Evolutionary conservation across 345 rosid genomes (phyloP), one percentile per base, ranked within the genome.

Genomic region (Acer negundo): DNA sequence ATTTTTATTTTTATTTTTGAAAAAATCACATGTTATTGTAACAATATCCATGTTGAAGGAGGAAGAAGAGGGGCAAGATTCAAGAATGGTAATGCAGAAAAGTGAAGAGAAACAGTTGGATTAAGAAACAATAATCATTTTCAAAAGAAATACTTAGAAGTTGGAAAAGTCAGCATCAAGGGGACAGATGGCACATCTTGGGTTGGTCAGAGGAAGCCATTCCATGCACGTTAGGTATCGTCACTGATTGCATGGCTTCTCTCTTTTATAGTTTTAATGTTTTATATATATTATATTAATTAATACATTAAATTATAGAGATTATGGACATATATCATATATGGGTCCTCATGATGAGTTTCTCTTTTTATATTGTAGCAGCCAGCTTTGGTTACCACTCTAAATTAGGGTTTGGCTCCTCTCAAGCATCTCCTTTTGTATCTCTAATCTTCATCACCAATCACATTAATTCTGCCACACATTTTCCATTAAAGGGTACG

Each of bases 161-260:
- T 28, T 47, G 55, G 1, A 62, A 49, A 58, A 10, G 86, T 83
- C 72, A 67, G 73, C 82, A 59, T 78, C 73, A 40, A 38, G 3
- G 28, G 58, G 69, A 80, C 87, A 82, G 84, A 61, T 82, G 90
- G 81, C 82, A 73, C 55, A 78, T 67, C 79, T 13, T 31, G 47
- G 77, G 6, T 59, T 80, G 89, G 81, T 82, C 63, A 53, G 46
- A 76, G 77, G 78, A 77, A 66, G 67, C 24, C 81, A 73, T 73
- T 55, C 84, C 91, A 83, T 85, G 88, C 92, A 86, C 87, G 92
- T 88, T 82, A 53, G n/a, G 2, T 4, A 1, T 75, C 86, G 86
- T 84, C 89, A 78, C 72, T 51, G 63, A 49, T 46, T 80, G 84
- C 87, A 82, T 84, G 80, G 81, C 12, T 44, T n/a, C 78, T 24